phyloP scores from a whole-genome alignment of 805 yeast genomes.

The Hanseniaspora hatyaiensis region DNA sequence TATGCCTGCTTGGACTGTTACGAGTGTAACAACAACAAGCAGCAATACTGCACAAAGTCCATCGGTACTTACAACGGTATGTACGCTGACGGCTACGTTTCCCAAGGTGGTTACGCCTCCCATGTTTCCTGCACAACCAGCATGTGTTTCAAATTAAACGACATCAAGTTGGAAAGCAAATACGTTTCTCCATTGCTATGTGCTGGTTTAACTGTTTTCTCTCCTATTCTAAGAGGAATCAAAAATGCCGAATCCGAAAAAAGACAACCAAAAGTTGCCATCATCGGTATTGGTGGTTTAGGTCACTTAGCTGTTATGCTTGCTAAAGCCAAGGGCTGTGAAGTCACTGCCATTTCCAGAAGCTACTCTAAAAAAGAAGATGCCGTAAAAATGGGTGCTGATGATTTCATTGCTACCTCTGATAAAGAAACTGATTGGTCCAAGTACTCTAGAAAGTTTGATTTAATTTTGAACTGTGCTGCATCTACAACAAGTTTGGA shows the following conservation, averaged over 20 bases:
- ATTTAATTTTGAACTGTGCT: constrained; percentile 37
- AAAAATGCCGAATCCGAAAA: constrained; percentile 24
- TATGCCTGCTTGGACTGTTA: constrained; percentile 33
- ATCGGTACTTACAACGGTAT: constrained; percentile 31
- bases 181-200: constrained; percentile 45
- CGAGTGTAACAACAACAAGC: constrained; percentile 31
- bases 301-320: constrained; percentile 38
- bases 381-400: constrained; percentile 36
- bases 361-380: constrained; percentile 34
- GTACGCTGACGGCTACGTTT: constrained; percentile 27
- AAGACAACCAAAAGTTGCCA: constrained; percentile 33
- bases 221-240: constrained; percentile 33
- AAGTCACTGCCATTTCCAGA: constrained; percentile 40
- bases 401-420: constrained; percentile 37
- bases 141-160: constrained; percentile 41
- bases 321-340: constrained; percentile 42
- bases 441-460: constrained; percentile 29
- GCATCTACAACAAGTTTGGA: constrained; percentile 39
- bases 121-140: constrained; percentile 36
- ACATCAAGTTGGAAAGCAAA: constrained; percentile 30
- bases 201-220: constrained; percentile 46
- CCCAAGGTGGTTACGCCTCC: constrained; percentile 42
- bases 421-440: constrained; percentile 34
- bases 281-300: constrained; percentile 39
- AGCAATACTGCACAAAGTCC: constrained; percentile 31